Evolutionary conservation across 2,329 filamentous ascomycete genomes (phyloP).

Genomic region (Hawksworthiomyces lignivorus): DNA sequence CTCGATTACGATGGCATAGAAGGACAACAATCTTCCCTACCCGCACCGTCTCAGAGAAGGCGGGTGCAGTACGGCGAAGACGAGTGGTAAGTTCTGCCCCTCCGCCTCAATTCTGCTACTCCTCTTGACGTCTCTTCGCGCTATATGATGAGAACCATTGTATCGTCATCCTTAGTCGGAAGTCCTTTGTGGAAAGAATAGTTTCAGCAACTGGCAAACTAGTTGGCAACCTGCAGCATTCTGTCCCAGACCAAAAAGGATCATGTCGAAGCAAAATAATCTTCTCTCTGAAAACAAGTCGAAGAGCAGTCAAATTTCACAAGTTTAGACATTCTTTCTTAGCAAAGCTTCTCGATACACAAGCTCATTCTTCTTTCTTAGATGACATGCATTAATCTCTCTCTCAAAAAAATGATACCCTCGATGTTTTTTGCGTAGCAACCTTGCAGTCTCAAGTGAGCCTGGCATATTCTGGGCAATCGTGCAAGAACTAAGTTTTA

Average conservation of each 20-base stretch:
- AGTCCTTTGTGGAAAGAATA: constrained; percentile 22
- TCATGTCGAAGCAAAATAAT: constrained; percentile 35
- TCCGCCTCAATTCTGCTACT: background rate
- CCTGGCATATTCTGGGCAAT: no score
- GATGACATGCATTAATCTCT: no score
- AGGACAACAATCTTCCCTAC: constrained; percentile 13
- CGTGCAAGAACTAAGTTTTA: no score
- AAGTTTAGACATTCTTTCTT: no score
- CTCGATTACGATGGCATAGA: constrained; percentile 51
- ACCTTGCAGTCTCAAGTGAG: no score
- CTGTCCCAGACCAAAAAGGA: constrained; percentile 18
- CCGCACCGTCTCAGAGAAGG: constrained; percentile 31
- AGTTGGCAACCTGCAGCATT: background rate
- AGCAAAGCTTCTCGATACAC: no score
- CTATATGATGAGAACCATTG: constrained; percentile 69
- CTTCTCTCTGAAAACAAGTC: constrained; percentile 47
- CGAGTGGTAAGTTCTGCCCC: constrained; percentile 8
- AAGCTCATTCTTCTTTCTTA: no score
- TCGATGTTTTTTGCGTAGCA: no score
- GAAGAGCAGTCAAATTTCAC: no score
- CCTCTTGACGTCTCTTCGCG: constrained; percentile 1
- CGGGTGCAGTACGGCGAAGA: constrained; percentile 40
- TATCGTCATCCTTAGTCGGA: constrained; percentile 99
- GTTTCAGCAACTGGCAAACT: no score
- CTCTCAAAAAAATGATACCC: no score